A percentile compares a stretch with the other conserved stretches of the same genome.
These are phyloP conservation scores for Ailanthus altissimus DNA, from an alignment of 345 rosid genomes.

Conservation along the genomic window DNA sequence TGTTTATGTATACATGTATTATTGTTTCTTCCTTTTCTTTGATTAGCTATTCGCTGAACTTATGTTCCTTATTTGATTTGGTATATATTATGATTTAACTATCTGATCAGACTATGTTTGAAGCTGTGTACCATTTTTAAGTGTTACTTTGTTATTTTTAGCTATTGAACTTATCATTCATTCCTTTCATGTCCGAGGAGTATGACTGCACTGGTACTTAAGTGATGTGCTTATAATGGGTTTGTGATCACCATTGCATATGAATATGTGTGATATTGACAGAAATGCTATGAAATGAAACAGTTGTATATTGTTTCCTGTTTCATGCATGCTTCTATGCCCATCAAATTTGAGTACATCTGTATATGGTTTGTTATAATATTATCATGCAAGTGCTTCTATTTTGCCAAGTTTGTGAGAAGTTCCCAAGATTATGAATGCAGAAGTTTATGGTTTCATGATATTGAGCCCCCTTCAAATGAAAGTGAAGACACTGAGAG, in stretches of 20 bases:
- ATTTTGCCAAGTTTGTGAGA: background rate
- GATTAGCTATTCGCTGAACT: background rate
- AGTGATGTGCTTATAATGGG: background rate
- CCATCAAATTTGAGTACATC: no score
- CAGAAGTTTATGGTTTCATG: background rate
- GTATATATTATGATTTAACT: background rate
- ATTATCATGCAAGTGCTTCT: no score
- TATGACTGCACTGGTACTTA: background rate
- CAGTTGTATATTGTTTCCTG: background rate
- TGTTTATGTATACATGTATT: no score
- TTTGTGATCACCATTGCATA: background rate
- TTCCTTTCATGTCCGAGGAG: background rate
- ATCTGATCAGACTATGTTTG: background rate
- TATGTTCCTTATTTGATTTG: background rate
- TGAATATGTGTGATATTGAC: background rate
- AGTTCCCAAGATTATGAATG: no score
- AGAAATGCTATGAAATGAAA: background rate
- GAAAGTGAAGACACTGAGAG: no score
- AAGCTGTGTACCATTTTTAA: background rate
- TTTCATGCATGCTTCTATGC: no score
- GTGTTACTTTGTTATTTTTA: background rate
- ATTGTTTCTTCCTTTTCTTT: background rate
- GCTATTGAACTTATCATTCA: background rate
- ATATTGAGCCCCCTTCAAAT: background rate
- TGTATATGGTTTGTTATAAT: no score